Base-by-base conservation (phyloP, 208 protist species). In the Wallacemonas sp. region DNA sequence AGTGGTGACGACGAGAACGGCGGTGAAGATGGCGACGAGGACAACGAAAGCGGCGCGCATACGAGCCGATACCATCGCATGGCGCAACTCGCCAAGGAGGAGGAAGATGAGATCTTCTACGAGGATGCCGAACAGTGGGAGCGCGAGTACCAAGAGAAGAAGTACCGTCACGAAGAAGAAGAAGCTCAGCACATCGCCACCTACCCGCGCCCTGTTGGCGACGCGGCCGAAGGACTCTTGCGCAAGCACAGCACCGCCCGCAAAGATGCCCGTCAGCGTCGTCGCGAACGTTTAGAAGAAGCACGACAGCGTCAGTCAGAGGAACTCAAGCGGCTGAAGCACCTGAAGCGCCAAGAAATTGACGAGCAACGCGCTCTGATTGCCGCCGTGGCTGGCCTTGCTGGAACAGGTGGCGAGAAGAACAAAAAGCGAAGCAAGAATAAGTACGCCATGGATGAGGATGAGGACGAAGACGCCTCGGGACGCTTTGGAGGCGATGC, bases 291-390 rank as follows among this genome's bases (percentile, higher is more conserved):
- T 3, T 64, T 90, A 19, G 74, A 83, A 61, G 89, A 84, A 41
- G 72, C 79, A 11, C 84, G 75, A 14, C 62, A 79, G 31, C 84
- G 86, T 53, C 82, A 91, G 67, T 31, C 90, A 21, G 87, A 94
- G 51, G 89, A 97, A 56, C 79, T 97, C 36, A 94, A 94, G 64
- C 84, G 92, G 1, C 79, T 97, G 33, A 97, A 97, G 77, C 81
- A 86, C 51, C 64, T 97, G 26, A 95, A 97, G 68, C 72, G 86
- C n/a, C 80, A 86, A 45, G 92, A 97, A 42, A 97, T 97, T 49
- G 86, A 94, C 17, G 70, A 83, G 28, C 85, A 95, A 62, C 85
- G 87, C 1, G 82, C 80, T 0, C 70, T 95, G 22, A 94, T 97
- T 62, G 87, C 89, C 15, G 70, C 86, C 31, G 85, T 97, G 26